Conservation (phyloP, 345 rosid species). For the Euphorbia peplus region DNA sequence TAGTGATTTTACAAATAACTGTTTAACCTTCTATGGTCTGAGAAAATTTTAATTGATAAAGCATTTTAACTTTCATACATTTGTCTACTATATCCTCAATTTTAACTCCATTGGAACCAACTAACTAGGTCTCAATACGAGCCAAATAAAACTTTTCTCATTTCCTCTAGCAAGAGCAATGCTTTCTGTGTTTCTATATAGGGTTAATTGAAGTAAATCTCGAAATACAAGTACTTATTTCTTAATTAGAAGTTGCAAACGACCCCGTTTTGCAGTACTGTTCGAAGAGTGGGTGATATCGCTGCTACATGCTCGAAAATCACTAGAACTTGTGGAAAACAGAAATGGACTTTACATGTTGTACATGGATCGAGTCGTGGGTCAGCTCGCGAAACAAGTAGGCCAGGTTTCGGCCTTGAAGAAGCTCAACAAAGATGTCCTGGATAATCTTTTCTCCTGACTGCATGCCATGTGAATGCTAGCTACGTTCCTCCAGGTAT, state of each 20-base stretch:
- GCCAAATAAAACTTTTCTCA: neutral
- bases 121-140: neutral
- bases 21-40: too few species aligned
- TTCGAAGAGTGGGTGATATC: slow-evolving; percentile 76
- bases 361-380: slow-evolving; percentile 75
- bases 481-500: neutral
- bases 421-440: slow-evolving; percentile 49
- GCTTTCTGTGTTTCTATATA: too few species aligned
- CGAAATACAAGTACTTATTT: too few species aligned
- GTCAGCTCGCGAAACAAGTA: slow-evolving; percentile 57
- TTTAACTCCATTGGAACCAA: neutral
- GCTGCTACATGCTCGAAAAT: slow-evolving; percentile 59
- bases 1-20: too few species aligned
- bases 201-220: too few species aligned
- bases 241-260: too few species aligned
- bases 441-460: slow-evolving; percentile 43
- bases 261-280: slow-evolving; percentile 42
- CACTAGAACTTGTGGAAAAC: slow-evolving; percentile 58
- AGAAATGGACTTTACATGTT: slow-evolving; percentile 67
- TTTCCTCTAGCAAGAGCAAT: neutral
- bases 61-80: too few species aligned
- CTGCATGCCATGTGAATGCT: neutral
- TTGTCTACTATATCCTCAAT: neutral
- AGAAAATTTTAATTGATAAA: too few species aligned
- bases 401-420: slow-evolving; percentile 46